Conservation (phyloP, 306 rosid genomes). For the Trifolium fragiferum region DNA sequence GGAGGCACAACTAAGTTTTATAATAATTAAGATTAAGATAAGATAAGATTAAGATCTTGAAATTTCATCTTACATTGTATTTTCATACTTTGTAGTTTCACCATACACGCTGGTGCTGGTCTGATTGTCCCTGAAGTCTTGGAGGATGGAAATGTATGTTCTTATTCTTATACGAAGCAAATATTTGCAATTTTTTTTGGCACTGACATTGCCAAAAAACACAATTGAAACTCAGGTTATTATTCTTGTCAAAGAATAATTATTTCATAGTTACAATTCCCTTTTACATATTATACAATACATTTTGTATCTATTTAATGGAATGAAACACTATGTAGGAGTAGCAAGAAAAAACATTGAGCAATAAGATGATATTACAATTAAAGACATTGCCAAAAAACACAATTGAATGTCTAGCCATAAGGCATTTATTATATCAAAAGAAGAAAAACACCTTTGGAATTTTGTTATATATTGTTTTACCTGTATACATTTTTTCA, state of each 20-base stretch:
- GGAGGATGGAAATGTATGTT: slow-evolving; percentile 74
- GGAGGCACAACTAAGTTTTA: too few species aligned
- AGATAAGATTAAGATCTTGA: too few species aligned
- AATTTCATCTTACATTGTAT: not conserved
- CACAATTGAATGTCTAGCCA: slow-evolving; percentile 32
- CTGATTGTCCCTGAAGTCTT: slow-evolving; percentile 82
- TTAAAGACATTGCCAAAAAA: not conserved
- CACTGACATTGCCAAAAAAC: slow-evolving; percentile 49
- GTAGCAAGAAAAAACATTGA: slow-evolving; percentile 24
- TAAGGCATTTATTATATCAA: slow-evolving; percentile 25
- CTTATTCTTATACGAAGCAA: not conserved
- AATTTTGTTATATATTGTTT: slow-evolving; percentile 3
- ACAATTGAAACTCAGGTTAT: slow-evolving; percentile 71
- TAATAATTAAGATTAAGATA: too few species aligned
- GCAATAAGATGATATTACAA: slow-evolving; percentile 14
- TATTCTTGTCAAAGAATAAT: slow-evolving; percentile 15
- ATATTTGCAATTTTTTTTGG: slow-evolving; percentile 32
- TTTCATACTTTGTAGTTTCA: slow-evolving; percentile 59
- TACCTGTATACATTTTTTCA: slow-evolving; percentile 4
- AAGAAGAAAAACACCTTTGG: slow-evolving; percentile 16
- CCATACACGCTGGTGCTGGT: slow-evolving; percentile 91
- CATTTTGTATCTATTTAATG: slow-evolving; percentile 34
- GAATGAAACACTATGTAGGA: slow-evolving; percentile 18
- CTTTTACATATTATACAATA: not conserved
- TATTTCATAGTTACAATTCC: slow-evolving; percentile 7